Evolutionary conservation across 495 filamentous ascomycete species (phyloP), one percentile per base, ranked within the genome.

Genomic region (Margaritispora aquatica): DNA sequence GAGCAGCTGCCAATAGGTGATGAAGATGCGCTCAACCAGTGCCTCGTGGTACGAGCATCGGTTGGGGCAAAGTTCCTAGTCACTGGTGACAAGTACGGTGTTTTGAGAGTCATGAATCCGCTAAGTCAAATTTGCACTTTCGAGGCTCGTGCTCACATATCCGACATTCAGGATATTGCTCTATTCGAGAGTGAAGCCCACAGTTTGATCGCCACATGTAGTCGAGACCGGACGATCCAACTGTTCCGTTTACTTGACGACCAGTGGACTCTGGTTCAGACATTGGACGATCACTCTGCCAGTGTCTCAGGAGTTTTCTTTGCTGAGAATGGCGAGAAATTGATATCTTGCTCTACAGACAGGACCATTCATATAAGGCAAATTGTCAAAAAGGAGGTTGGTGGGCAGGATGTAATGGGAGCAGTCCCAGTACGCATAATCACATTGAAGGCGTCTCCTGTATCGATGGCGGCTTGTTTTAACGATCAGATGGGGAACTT

Each of bases 211-310:
- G 90, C 88, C 21, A 90, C 84, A 22, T 88, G 86, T 66, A 88
- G 92, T 34, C 82, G 93, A 63, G 94, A 98, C 73, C 87, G 94
- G 47, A 96, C 86, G 51, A 81, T 94, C 21, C 94, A 98, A 70
- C 76, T 97, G 20, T 97, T 96, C 69, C 77, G 83, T 55, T 80
- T 80, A 65, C 70, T 70, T 27, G 72, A 75, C 0, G 74, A 75
- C 0, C 74, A 75, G 5, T 78, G 88, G 66, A 73, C 78, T 46
- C 68, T 92, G 34, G 71, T 88, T 34, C 88, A 92, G 68, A 90
- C 88, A 0, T 74, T 92, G 68, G 85, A 91, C 60, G 89, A 92
- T 38, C 88, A 92, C 68, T 85, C 87, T 19, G 88, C 84, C 1
- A 83, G 82, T 41, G 85, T 92, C 13, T 82, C 73, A 22, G 76